These are phyloP conservation scores for Flammula alnicola DNA, from an alignment of 1,284 basidiomycete genomes.

Conservation along the genomic window DNA sequence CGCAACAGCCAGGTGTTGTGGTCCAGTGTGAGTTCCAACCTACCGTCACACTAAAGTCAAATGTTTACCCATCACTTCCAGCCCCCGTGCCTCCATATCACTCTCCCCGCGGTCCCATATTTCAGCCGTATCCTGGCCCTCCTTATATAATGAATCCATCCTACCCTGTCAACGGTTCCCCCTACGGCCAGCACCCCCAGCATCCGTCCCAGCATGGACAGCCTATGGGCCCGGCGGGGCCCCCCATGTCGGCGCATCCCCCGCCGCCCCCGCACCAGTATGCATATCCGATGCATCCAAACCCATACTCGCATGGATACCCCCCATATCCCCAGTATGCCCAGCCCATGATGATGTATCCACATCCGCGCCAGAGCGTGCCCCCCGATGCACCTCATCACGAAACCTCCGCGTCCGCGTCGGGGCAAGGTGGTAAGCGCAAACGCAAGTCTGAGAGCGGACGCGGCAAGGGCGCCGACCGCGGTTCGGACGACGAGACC, in stretches of 20 bases:
- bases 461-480: conserved; percentile 46
- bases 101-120: conserved; percentile 45
- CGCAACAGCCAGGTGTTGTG: no score
- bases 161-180: conserved; percentile 61
- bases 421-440: conserved; percentile 54
- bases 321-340: conserved; percentile 63
- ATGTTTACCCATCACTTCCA: conserved; percentile 26
- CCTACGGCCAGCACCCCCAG: conserved; percentile 47
- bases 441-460: conserved; percentile 62
- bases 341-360: conserved; percentile 72
- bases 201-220: conserved; percentile 46
- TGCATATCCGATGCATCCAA: conserved; percentile 60
- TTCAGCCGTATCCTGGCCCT: conserved; percentile 56
- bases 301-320: conserved; percentile 56
- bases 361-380: conserved; percentile 42
- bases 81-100: conserved; percentile 31
- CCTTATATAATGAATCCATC: conserved; percentile 65
- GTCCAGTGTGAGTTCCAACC: no score
- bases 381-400: conserved; percentile 37
- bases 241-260: no score
- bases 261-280: conserved; percentile 49
- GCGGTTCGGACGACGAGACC: conserved; percentile 59
- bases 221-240: conserved; percentile 43
- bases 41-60: no score
- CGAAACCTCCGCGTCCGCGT: conserved; percentile 36